These are phyloP conservation scores for Penicillium digitatum DNA, from an alignment of 2,329 filamentous ascomycete genomes.

Conservation along the genomic window DNA sequence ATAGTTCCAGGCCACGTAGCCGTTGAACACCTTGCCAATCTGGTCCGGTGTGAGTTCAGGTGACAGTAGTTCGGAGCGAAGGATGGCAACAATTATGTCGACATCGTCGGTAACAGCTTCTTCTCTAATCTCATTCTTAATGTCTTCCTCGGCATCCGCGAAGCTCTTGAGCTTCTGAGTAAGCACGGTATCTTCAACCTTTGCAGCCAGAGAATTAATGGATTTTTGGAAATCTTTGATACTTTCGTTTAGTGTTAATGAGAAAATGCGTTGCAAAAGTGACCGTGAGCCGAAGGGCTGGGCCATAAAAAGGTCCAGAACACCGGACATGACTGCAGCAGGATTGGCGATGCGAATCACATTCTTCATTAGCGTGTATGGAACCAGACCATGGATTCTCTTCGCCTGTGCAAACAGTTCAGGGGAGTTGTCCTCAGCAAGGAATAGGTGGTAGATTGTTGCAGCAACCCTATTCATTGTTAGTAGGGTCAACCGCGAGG, in stretches of 20 bases:
- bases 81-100: conserved; percentile 79
- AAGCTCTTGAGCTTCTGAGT: conserved; percentile 79
- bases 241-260: conserved; percentile 83
- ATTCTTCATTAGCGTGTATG: conserved; percentile 91
- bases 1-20: conserved; percentile 92
- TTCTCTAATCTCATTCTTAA: conserved; percentile 68
- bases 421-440: conserved; percentile 96
- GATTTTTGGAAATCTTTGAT: conserved; percentile 81
- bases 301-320: conserved; percentile 90
- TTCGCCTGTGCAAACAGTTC: conserved; percentile 93
- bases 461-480: conserved; percentile 64
- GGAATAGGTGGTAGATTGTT: conserved; percentile 92
- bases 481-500: conserved; percentile 5
- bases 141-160: conserved; percentile 66
- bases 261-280: conserved; percentile 90
- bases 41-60: conserved; percentile 70
- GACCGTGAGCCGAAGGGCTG: conserved; percentile 90
- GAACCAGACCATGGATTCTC: conserved; percentile 89
- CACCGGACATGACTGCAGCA: conserved; percentile 91
- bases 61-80: conserved; percentile 72
- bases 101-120: conserved; percentile 71
- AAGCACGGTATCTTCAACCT: conserved; percentile 76
- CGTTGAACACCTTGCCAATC: conserved; percentile 82
- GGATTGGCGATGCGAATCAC: conserved; percentile 95
- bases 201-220: conserved; percentile 70